Conservation (phyloP, 306 rosid genomes). For the Luffa aegyptiaca region DNA sequence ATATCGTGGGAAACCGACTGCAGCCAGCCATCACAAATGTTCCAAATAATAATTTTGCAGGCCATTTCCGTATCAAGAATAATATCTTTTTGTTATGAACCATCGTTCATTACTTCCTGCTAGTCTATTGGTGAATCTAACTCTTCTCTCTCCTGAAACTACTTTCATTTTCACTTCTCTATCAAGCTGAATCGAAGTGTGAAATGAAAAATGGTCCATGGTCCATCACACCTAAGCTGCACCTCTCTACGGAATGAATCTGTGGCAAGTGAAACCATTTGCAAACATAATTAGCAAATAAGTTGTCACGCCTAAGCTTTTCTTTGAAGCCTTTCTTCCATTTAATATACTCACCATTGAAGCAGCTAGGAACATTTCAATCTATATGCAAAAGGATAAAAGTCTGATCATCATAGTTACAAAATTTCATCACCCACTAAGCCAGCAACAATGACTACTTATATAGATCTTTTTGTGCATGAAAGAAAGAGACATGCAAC, state of each 20-base stretch:
- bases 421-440: neutral
- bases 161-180: neutral
- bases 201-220: neutral
- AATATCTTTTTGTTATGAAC: neutral
- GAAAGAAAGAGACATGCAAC: neutral
- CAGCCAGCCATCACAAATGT: neutral
- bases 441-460: neutral
- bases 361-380: neutral
- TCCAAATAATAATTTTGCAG: neutral
- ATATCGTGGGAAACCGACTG: neutral
- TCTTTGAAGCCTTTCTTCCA: neutral
- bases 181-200: neutral
- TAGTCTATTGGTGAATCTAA: neutral
- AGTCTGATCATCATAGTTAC: neutral
- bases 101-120: neutral
- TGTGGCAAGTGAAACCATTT: neutral
- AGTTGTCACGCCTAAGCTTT: neutral
- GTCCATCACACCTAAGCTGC: neutral
- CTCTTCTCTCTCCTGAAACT: neutral
- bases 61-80: neutral
- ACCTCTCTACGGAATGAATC: neutral
- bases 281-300: neutral
- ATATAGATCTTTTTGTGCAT: neutral
- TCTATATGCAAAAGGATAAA: neutral
- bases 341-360: neutral